These are phyloP conservation scores for Colletotrichum sp. DNA, from an alignment of 2,329 filamentous ascomycete genomes.

Conservation along the genomic window DNA sequence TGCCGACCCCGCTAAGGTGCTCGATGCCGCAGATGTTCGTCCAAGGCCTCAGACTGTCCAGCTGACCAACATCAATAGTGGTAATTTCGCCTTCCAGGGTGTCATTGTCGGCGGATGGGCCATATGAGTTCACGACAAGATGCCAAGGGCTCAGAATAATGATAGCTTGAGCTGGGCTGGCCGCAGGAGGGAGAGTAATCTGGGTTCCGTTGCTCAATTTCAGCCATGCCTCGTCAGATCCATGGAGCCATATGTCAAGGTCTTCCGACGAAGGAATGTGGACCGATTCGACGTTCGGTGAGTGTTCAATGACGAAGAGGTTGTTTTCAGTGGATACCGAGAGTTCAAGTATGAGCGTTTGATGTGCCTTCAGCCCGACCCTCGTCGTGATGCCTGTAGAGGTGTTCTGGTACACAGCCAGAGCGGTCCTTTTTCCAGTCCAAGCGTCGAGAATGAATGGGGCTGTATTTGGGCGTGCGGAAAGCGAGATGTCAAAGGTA, in stretches of 20 bases:
- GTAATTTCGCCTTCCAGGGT: neutral
- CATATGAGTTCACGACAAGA: neutral
- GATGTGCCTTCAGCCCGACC: neutral
- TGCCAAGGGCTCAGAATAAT: neutral
- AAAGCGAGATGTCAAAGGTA: neutral
- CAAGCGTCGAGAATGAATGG: neutral
- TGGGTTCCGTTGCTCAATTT: neutral
- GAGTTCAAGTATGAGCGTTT: neutral
- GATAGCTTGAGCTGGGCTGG: neutral
- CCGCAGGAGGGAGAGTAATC: neutral
- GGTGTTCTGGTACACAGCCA: neutral
- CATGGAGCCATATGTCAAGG: neutral
- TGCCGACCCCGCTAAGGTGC: neutral
- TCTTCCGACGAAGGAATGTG: fast-evolving
- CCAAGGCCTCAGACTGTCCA: neutral
- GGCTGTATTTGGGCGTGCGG: neutral
- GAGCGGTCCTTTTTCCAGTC: neutral
- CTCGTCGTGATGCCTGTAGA: neutral
- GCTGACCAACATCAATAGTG: neutral
- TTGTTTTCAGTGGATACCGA: neutral
- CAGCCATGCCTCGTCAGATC: neutral
- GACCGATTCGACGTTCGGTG: neutral
- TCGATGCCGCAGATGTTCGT: neutral
- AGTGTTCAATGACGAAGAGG: neutral
- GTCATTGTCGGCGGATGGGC: neutral